Evolutionary conservation across 2,329 filamentous ascomycete species (phyloP), one percentile per base, ranked within the genome.

Genomic region (Fusarium agapanthi): DNA sequence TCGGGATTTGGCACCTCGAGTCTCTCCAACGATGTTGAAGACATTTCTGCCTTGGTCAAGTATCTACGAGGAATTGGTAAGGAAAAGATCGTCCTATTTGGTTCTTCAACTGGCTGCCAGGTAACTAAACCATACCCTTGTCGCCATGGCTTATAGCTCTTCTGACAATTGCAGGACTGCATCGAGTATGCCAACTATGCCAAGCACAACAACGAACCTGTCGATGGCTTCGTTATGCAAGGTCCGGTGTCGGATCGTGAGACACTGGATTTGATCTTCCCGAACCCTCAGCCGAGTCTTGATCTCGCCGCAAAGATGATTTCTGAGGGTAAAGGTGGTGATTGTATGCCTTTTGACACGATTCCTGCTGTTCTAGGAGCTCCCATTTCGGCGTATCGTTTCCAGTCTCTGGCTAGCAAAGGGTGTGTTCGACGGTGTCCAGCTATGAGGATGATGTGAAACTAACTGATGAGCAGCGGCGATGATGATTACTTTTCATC

Each of bases 401-500:
- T 87, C 80, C 82, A 85, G 58, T 87, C 88, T 34, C 80, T 90
- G 10, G 78, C 81, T 34, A 83, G 83, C 30, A 81, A 82, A 55
- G 87, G 87, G 88, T 89, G 79, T 72, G 87, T 81, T 37, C 30
- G 16, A 18, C 5, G 9, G 11, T 9, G 11, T 37, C 16, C 51
- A 57, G 26, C 61, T 34, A 30, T 47, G 9, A 37, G 12, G 22
- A n/a, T n/a, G 45, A 47, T 24, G 48, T 20, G 15, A 12, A 10
- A 30, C 64, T 74, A 44, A 75, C 24, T 20, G 9, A 24, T 50
- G 13, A 11, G 44, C 55, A 89, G 90, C 10, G 92, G 91, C 15
- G 92, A 93, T 65, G 95, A 98, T 79, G 95, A 97, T 79, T 94
- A 93, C 78, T 97, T 97, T 83, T 95, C 92, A n/a, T 91, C 90